A percentile compares a stretch with the other conserved stretches of the same genome.
Evolutionary conservation across 352 stramenopile species (phyloP).

Genomic region (Detonula confervacea): DNA sequence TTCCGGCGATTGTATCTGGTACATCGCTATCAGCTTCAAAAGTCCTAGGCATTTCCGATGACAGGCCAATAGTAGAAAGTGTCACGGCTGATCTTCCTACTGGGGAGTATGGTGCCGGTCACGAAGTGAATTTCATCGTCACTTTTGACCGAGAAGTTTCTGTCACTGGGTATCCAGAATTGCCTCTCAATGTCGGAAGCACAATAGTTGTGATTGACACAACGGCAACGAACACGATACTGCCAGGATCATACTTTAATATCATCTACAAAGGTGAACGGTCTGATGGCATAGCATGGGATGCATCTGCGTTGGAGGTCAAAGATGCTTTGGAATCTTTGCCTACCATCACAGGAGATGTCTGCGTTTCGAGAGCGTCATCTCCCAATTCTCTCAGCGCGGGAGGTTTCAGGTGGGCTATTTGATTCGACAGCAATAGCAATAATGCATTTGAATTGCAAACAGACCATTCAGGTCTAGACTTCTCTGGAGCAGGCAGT

Average conservation of each 20-base stretch:
- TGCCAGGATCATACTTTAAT: constrained; percentile 41
- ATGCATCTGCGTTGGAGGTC: constrained; percentile 36
- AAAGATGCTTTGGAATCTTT: constrained; percentile 42
- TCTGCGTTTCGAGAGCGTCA: constrained; percentile 45
- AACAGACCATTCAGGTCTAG: constrained; percentile 21
- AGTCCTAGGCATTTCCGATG: constrained; percentile 47
- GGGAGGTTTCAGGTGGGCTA: constrained; percentile 38
- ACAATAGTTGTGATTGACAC: constrained; percentile 43
- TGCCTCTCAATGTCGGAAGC: constrained; percentile 53
- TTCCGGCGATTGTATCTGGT: constrained; percentile 30
- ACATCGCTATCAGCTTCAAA: constrained; percentile 49
- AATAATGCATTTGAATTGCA: constrained; percentile 19
- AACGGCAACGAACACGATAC: constrained; percentile 26
- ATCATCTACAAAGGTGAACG: constrained; percentile 42
- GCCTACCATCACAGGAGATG: constrained; percentile 11
- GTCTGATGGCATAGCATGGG: constrained; percentile 45
- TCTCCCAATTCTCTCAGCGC: constrained; percentile 21
- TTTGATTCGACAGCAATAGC: constrained; percentile 37
- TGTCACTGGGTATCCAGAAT: constrained; percentile 36
- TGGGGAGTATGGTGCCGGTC: constrained; percentile 60
- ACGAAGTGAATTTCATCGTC: constrained; percentile 57
- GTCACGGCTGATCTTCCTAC: constrained; percentile 37
- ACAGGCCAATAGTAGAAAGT: constrained; percentile 36
- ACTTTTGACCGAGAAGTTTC: constrained; percentile 61
- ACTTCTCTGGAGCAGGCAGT: constrained; percentile 20